Base-by-base conservation (phyloP, 495 filamentous ascomycete species). In the Neurospora sp. region DNA sequence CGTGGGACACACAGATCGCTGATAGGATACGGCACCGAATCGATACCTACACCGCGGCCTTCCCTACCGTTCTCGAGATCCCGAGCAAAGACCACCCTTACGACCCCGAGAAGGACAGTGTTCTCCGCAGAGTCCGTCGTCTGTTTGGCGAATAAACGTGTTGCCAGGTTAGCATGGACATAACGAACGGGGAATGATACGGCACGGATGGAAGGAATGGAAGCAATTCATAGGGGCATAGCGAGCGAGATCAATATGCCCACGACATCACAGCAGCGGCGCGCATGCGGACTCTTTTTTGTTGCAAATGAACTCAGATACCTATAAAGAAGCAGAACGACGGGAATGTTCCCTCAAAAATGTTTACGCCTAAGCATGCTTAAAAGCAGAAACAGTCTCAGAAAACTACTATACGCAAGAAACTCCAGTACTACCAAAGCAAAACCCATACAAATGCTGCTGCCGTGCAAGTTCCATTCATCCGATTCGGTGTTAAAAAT, bases 71-170 rank as follows among this genome's bases (percentile, higher is more conserved):
- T 71, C 90, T 99, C 74, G 96, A 99, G 84, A 98, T 98, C 73
- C 96, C 96, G 39, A 97, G 94, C 85, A 99, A 99, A 86, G 96
- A 99, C 80, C 96, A 99, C 78, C 96, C 96, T 9, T 99, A 98
- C 78, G 96, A 99, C 77, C 96, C 96, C 0, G 96, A 99, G 85
- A 99, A 99, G 86, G 96, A 99, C 83, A 98, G 94, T 80, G 96
- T 99, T 42, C 80, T 98, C 82, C 92, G 93, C 82, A 88, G 96
- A 77, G 96, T 98, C 72, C 88, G 92, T 78, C 90, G 94, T 75
- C 81, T 98, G 73, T 97, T 97, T 88, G 95, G 95, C 73, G 95
- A 98, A 83, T 97, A 90, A 80, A 42, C 3, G 14, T 66, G 54
- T 35, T 66, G 1, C 14, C 23, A 35, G 14, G 4, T 4, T 16